phyloP scores from a whole-genome alignment of 192 early-diverging fungal genomes.

The Coemansia brasiliensis region DNA sequence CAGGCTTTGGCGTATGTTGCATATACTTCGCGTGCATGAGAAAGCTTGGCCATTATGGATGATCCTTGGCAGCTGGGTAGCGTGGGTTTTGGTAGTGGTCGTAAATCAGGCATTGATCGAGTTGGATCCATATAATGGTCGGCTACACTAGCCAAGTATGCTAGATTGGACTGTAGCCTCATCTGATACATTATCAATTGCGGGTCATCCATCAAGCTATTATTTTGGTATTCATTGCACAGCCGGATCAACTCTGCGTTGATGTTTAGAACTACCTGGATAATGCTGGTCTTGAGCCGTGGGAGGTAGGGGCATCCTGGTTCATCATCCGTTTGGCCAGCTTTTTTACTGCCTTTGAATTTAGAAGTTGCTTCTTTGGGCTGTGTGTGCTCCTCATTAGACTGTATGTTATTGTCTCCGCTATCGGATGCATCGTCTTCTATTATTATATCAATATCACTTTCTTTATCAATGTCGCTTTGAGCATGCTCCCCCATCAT shows the following conservation, averaged over 20 bases:
- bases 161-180: slow-evolving; percentile 65
- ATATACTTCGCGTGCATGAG: slow-evolving; percentile 45
- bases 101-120: slow-evolving; percentile 34
- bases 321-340: slow-evolving; percentile 26
- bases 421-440: slow-evolving; percentile 44
- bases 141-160: slow-evolving; percentile 63
- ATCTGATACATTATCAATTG: slow-evolving; percentile 60
- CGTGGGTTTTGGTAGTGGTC: slow-evolving; percentile 34
- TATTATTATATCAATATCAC: slow-evolving; percentile 47
- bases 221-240: slow-evolving; percentile 64
- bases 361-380: slow-evolving; percentile 12
- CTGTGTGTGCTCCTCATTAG: background rate
- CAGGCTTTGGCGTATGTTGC: slow-evolving; percentile 33
- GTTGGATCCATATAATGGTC: slow-evolving; percentile 57
- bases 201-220: slow-evolving; percentile 60
- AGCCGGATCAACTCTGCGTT: slow-evolving; percentile 63
- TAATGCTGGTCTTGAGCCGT: slow-evolving; percentile 51
- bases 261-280: slow-evolving; percentile 62
- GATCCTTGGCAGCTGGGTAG: slow-evolving; percentile 32
- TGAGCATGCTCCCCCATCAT: slow-evolving; percentile 19
- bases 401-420: slow-evolving; percentile 15
- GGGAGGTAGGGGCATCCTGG: slow-evolving; percentile 42
- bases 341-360: slow-evolving; percentile 9
- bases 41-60: slow-evolving; percentile 33
- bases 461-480: slow-evolving; percentile 34